Conservation (phyloP, 768 basidiomycete genomes). For the Asterophora parasitica region DNA sequence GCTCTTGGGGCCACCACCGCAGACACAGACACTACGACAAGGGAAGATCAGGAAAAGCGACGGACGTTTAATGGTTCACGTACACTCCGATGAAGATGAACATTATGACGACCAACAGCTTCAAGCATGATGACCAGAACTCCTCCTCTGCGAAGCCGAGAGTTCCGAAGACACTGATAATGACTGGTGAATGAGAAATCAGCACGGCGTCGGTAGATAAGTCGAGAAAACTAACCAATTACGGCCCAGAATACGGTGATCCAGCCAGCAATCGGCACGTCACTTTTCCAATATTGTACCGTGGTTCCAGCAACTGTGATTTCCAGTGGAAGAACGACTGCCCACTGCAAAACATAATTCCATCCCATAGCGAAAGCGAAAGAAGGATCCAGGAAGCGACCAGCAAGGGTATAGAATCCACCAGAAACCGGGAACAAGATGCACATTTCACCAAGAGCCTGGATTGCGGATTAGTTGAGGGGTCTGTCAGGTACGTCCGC, state of each 20-base stretch:
- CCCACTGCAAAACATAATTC: conserved; percentile 48
- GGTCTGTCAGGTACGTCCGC: background rate
- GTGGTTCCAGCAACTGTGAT: conserved; percentile 42
- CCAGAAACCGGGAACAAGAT: conserved; percentile 46
- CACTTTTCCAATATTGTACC: conserved; percentile 38
- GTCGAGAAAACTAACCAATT: conserved; percentile 24
- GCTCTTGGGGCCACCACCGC: conserved; percentile 35
- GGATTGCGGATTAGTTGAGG: background rate
- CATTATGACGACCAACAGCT: conserved; percentile 40
- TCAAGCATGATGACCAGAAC: conserved; percentile 48
- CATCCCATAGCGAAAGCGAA: conserved; percentile 48
- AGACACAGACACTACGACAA: conserved; percentile 31
- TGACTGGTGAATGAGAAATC: conserved; percentile 20
- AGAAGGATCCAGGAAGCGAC: conserved; percentile 42
- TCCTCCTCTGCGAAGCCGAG: conserved; percentile 46
- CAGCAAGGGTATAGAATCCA: conserved; percentile 43
- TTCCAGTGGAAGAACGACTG: conserved; percentile 38
- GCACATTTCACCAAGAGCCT: conserved; percentile 48
- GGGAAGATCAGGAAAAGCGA: background rate
- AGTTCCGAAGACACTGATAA: conserved; percentile 38
- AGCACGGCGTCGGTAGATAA: background rate
- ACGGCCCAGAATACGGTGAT: conserved; percentile 41
- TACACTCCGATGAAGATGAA: conserved; percentile 43
- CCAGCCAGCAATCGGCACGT: conserved; percentile 38
- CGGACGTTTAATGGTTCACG: conserved; percentile 8